A percentile compares a stretch with the other conserved stretches of the same genome.
Conservation (phyloP, 768 basidiomycete species). For the Cubamyces sp. region DNA sequence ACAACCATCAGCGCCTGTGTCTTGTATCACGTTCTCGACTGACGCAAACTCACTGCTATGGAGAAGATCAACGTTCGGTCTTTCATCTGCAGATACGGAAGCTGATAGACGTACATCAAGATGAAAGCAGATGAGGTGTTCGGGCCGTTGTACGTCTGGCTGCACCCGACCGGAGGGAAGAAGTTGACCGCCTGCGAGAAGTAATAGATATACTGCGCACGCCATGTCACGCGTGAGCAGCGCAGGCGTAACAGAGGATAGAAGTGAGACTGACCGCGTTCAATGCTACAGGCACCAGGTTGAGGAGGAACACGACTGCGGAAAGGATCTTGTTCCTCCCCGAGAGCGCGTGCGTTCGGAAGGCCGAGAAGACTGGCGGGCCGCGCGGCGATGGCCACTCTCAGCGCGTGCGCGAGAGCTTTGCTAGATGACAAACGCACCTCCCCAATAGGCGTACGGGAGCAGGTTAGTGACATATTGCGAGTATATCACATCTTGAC, state of each 20-base stretch:
- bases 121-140: not conserved
- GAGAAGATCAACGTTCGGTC: not conserved
- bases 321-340: not conserved
- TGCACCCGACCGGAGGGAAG: not conserved
- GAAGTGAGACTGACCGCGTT: not conserved
- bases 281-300: not conserved
- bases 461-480: not conserved
- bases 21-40: not conserved
- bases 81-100: not conserved
- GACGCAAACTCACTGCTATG: not conserved
- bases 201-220: not conserved
- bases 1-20: not conserved
- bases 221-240: not conserved
- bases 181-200: constrained; percentile 1
- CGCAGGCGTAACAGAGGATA: not conserved
- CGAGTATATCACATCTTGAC: not conserved
- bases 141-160: not conserved
- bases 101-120: not conserved
- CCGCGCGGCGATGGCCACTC: not conserved
- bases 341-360: constrained; percentile 4
- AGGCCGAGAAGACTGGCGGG: not conserved
- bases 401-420: not conserved
- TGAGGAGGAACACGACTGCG: not conserved
- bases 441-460: constrained; percentile 3
- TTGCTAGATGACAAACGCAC: not conserved